A percentile compares a stretch with the other conserved stretches of the same genome.
These are phyloP conservation scores for Phascolomyces articulosus DNA, from an alignment of 371 early-diverging fungal species.

Conservation along the genomic window DNA sequence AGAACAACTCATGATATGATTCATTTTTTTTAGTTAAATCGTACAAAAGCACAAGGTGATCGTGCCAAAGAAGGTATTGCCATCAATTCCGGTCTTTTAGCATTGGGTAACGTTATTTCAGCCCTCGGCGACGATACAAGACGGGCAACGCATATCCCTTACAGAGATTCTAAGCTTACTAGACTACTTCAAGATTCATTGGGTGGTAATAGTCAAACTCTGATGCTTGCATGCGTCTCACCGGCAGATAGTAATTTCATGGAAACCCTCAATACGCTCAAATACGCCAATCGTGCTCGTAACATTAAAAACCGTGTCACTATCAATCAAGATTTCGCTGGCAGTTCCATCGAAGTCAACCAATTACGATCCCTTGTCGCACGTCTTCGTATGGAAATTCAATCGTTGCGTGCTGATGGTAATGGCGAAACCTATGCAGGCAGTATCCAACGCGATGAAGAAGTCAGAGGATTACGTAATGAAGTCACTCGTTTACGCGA, in stretches of 20 bases:
- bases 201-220: constrained; percentile 91
- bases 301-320: constrained; percentile 86
- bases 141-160: constrained; percentile 82
- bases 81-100: constrained; percentile 96
- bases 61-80: constrained; percentile 96
- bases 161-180: constrained; percentile 99
- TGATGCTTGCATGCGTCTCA: constrained; percentile 94
- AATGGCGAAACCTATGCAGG: constrained; percentile 28
- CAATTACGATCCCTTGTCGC: constrained; percentile 74
- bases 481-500: constrained; percentile 59
- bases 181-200: constrained; percentile 96
- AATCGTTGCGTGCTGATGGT: constrained; percentile 50
- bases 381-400: constrained; percentile 69
- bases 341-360: constrained; percentile 65
- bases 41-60: constrained; percentile 93
- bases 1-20: too few relatives aligned
- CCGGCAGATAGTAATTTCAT: constrained; percentile 79
- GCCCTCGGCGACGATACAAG: constrained; percentile 91
- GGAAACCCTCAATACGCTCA: constrained; percentile 93
- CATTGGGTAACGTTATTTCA: constrained; percentile 98
- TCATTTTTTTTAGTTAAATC: constrained; percentile 87
- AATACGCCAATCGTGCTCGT: constrained; percentile 89
- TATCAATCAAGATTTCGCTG: constrained; percentile 76
- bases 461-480: constrained; percentile 45
- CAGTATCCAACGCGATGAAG: constrained; percentile 40